Conservation (phyloP, 2,329 filamentous ascomycete species). For the Alternaria angustiovoidea region DNA sequence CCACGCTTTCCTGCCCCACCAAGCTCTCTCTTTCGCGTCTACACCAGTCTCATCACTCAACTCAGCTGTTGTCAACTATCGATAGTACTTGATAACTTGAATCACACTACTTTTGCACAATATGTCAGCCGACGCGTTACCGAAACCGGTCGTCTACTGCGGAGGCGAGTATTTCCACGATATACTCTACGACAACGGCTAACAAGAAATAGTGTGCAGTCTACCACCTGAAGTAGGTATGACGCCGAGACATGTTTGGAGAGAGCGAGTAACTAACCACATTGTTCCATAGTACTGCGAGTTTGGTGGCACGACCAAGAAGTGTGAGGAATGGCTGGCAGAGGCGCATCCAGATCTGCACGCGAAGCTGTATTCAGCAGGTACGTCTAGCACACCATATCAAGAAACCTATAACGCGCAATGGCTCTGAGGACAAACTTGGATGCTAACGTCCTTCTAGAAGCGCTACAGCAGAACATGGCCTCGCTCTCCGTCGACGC, state of each 20-base stretch:
- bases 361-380: constrained; percentile 82
- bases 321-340: constrained; percentile 96
- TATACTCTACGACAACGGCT: constrained; percentile 17
- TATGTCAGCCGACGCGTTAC: constrained; percentile 49
- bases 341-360: constrained; percentile 78
- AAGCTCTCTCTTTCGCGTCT: constrained; percentile 23
- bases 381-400: constrained; percentile 57
- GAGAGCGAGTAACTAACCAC: constrained; percentile 16
- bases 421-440: background rate
- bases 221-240: constrained; percentile 72
- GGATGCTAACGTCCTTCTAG: constrained; percentile 28
- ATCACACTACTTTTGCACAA: background rate
- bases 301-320: constrained; percentile 94
- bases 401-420: background rate
- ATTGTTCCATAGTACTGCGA: constrained; percentile 83
- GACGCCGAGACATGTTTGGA: constrained; percentile 29
- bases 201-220: constrained; percentile 63
- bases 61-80: background rate
- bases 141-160: constrained; percentile 68
- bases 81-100: background rate
- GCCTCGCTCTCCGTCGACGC: constrained; percentile 87
- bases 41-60: constrained; percentile 10
- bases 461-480: constrained; percentile 81
- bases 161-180: constrained; percentile 58
- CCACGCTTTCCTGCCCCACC: constrained; percentile 22